Conservation (phyloP, 2,329 filamentous ascomycete species). For the Purpureocillium takamizusanense region DNA sequence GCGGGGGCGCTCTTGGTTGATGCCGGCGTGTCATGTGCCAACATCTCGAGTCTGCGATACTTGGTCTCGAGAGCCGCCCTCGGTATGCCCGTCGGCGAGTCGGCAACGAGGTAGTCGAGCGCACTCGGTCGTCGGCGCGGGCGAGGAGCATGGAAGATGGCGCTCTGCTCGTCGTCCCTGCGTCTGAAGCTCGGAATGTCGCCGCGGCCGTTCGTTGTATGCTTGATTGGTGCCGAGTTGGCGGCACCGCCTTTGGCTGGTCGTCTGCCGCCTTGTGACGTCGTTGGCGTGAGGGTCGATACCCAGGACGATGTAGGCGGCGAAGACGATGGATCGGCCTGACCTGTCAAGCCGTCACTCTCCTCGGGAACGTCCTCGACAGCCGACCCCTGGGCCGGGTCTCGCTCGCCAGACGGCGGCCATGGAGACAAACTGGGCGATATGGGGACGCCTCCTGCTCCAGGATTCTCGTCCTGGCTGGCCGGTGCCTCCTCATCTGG, state of each 20-base stretch:
- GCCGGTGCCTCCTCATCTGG: too few species aligned
- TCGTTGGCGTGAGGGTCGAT: conserved; percentile 1
- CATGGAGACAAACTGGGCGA: conserved; percentile 2
- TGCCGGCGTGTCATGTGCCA: too few species aligned
- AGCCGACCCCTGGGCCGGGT: conserved; percentile 1
- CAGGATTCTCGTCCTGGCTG: too few species aligned
- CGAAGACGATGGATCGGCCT: conserved; percentile 2
- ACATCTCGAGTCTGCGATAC: not conserved
- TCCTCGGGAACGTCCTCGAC: conserved; percentile 8
- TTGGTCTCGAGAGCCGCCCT: conserved; percentile 2
- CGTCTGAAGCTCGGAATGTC: too few species aligned
- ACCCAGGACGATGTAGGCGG: conserved; percentile 1
- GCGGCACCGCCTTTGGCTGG: conserved; percentile 1
- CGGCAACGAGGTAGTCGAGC: conserved; percentile 10
- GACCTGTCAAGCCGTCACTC: not conserved
- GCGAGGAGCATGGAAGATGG: conserved; percentile 2
- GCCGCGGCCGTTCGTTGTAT: not conserved
- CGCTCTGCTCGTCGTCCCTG: too few species aligned
- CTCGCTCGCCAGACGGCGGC: not conserved
- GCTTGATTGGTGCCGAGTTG: not conserved
- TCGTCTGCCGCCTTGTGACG: not conserved
- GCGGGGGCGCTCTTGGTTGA: not conserved
- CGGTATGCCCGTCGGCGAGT: conserved; percentile 4
- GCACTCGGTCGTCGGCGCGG: conserved; percentile 9
- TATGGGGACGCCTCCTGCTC: not conserved